Evolutionary conservation across 768 basidiomycete genomes (phyloP).

Genomic region (Tephrocybe sp.): DNA sequence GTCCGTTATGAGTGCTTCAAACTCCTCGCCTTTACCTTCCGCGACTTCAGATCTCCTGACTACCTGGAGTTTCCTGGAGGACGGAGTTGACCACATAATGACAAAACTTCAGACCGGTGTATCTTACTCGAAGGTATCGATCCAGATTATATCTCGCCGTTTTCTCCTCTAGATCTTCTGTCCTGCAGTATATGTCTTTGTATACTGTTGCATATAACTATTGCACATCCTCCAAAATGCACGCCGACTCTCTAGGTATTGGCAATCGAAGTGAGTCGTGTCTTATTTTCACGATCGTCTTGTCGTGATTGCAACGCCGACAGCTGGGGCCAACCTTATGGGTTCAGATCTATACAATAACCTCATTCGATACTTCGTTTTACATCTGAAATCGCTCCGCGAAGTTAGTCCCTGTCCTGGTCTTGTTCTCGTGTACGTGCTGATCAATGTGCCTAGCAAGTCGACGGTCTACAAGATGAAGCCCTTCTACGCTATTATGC

Average conservation of each 20-base stretch:
- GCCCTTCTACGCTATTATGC: slow-evolving; percentile 89
- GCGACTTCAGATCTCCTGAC: slow-evolving; percentile 69
- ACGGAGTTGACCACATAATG: slow-evolving; percentile 90
- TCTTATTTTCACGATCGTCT: slow-evolving; percentile 30
- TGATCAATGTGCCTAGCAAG: slow-evolving; percentile 46
- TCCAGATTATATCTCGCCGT: background rate
- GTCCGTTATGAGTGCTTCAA: slow-evolving; percentile 32
- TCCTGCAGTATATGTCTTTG: slow-evolving; percentile 74
- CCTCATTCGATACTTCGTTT: slow-evolving; percentile 85
- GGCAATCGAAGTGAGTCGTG: slow-evolving; percentile 65
- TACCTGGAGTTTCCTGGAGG: slow-evolving; percentile 88
- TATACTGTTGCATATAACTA: slow-evolving; percentile 98
- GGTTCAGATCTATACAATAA: slow-evolving; percentile 97
- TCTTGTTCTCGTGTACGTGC: slow-evolving; percentile 3
- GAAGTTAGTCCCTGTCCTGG: slow-evolving; percentile 26
- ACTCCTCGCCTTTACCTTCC: slow-evolving; percentile 55
- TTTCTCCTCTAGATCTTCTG: slow-evolving; percentile 3
- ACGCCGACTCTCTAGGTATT: slow-evolving; percentile 48
- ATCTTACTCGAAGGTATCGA: slow-evolving; percentile 65
- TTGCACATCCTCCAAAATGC: slow-evolving; percentile 87
- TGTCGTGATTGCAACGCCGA: slow-evolving; percentile 21
- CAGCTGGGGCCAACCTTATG: slow-evolving; percentile 93
- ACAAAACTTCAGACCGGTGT: slow-evolving; percentile 86
- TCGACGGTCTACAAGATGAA: slow-evolving; percentile 81
- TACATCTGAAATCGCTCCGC: slow-evolving; percentile 72